Conservation (phyloP, 768 basidiomycete species). For the Tulasnella sp. region DNA sequence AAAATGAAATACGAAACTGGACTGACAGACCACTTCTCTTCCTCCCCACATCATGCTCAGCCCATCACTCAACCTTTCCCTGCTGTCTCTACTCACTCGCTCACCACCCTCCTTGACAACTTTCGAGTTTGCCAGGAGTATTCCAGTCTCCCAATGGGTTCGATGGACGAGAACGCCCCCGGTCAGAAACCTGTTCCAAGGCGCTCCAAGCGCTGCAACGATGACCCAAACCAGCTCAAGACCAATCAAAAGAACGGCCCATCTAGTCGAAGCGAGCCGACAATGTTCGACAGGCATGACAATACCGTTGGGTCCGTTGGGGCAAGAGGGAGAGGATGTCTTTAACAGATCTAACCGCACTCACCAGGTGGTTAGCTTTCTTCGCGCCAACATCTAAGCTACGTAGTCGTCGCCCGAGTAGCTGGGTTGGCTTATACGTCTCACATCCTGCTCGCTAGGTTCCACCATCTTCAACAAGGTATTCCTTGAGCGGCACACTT, state of each 20-base stretch:
- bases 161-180: too few relatives aligned
- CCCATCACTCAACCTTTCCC: not conserved
- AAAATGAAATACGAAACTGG: not conserved
- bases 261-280: not conserved
- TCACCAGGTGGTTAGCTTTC: too few relatives aligned
- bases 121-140: too few relatives aligned
- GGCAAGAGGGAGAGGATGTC: too few relatives aligned
- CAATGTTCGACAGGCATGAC: not conserved
- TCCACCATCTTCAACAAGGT: constrained; percentile 90
- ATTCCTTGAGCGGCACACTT: constrained; percentile 70
- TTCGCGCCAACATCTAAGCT: too few relatives aligned
- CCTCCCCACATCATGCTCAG: not conserved
- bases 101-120: too few relatives aligned
- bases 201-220: not conserved
- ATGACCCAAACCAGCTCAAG: not conserved
- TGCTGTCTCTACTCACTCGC: too few relatives aligned
- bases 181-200: too few relatives aligned
- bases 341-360: too few relatives aligned
- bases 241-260: not conserved
- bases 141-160: too few relatives aligned
- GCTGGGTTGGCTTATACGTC: too few relatives aligned
- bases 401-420: too few relatives aligned
- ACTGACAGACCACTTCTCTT: not conserved
- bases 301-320: not conserved
- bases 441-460: not conserved